phyloP scores from a whole-genome alignment of 2,329 filamentous ascomycete species.

The Epichloe hybrida region DNA sequence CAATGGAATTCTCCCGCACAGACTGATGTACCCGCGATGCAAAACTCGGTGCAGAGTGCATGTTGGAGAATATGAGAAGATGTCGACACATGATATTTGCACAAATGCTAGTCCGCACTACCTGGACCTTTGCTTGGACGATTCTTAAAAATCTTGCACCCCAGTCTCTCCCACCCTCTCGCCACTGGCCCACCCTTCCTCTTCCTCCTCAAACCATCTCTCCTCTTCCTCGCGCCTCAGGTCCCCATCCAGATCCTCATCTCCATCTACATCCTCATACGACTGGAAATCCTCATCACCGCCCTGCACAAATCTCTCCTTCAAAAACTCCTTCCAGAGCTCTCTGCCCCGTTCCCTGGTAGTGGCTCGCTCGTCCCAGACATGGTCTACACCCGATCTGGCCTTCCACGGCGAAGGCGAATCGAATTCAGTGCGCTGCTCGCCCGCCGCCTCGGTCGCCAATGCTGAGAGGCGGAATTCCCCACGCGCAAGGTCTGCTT shows the following conservation, averaged over 20 bases:
- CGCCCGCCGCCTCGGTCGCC: conserved; percentile 7
- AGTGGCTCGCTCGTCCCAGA: conserved; percentile 17
- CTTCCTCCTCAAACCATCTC: conserved; percentile 68
- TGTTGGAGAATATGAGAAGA: background rate
- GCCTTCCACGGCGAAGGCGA: background rate
- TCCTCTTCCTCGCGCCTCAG: conserved; percentile 53
- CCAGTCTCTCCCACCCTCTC: conserved; percentile 50
- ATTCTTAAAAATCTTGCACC: conserved; percentile 53
- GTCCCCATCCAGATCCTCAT: conserved; percentile 56
- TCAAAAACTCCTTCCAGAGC: conserved; percentile 61
- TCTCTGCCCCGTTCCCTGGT: conserved; percentile 50
- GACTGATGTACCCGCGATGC: background rate
- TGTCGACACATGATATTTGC: background rate
- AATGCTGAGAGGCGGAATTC: conserved; percentile 58
- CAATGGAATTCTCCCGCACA: background rate
- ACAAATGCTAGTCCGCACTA: background rate
- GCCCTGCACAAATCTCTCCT: conserved; percentile 60
- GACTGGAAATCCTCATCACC: conserved; percentile 62
- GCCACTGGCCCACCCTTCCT: conserved; percentile 47
- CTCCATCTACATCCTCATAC: conserved; percentile 55
- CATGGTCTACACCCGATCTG: background rate
- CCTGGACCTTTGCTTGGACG: background rate
- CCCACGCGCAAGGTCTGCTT: conserved; percentile 66
- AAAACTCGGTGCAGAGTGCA: background rate
- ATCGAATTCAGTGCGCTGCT: background rate